phyloP scores from a whole-genome alignment of 164 flowering plant species.

The Stephania japonica region DNA sequence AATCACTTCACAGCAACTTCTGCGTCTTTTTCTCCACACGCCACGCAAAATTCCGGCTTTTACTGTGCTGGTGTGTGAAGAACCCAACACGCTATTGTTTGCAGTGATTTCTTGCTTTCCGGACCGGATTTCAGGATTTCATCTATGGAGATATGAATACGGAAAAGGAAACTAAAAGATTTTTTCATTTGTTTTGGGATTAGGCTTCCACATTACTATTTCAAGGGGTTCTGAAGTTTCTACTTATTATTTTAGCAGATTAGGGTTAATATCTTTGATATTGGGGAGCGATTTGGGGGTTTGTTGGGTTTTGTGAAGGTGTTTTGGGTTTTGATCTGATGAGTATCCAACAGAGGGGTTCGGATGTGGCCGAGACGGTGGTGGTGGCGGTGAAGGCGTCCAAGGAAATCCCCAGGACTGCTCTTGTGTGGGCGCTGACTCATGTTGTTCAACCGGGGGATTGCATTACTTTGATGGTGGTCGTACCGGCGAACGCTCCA shows the following conservation, averaged over 20 bases:
- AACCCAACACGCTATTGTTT: background rate
- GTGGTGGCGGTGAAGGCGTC: too few species aligned
- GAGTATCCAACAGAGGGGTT: too few species aligned
- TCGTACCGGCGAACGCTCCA: constrained; percentile 66
- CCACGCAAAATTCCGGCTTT: constrained; percentile 3
- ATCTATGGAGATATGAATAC: background rate
- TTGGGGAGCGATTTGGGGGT: too few species aligned
- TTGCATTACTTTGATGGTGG: constrained; percentile 81
- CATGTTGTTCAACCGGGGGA: constrained; percentile 18
- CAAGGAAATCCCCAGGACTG: too few species aligned
- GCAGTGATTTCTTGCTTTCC: constrained; percentile 16
- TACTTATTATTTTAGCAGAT: too few species aligned
- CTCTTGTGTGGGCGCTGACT: too few species aligned
- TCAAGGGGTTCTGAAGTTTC: too few species aligned
- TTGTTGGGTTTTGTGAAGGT: too few species aligned
- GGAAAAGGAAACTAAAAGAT: background rate
- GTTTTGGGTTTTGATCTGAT: too few species aligned
- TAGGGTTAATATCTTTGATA: too few species aligned
- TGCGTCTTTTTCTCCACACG: constrained; percentile 13
- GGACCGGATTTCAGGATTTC: constrained; percentile 5
- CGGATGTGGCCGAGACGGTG: too few species aligned
- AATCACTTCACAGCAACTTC: constrained; percentile 2
- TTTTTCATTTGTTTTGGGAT: background rate
- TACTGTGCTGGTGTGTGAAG: background rate
- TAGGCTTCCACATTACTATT: too few species aligned